Evolutionary conservation across 345 rosid genomes (phyloP), one percentile per base, ranked within the genome.

Genomic region (Salix arbutifolia): DNA sequence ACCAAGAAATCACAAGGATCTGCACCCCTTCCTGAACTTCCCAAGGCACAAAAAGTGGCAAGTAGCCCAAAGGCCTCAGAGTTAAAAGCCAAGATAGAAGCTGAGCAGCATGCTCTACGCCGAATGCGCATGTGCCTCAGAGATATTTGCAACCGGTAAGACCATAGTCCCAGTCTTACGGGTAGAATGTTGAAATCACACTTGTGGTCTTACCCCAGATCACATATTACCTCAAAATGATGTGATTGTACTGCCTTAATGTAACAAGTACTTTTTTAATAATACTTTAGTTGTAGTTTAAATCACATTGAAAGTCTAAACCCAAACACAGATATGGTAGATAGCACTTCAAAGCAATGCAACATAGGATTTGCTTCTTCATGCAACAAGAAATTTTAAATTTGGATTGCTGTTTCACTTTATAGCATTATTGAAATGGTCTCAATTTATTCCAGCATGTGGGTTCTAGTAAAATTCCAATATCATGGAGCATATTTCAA

Each of bases 61-160:
- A 85, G 89, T 82, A 97, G 98, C 72, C 99, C 97, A 19, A 96
- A 93, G 88, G 89, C 90, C 23, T 93, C 98, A 62, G 98, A 96
- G 83, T 73, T 96, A 77, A 94, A 90, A 82, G 97, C 99, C 72
- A 90, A 92, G 90, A 90, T 91, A 73, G 99, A 94, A 87, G 94
- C 97, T 37, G 98, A 96, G 90, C 99, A 96, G 84, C 99, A 96
- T 86, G 95, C 98, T 61, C 97, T 96, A 81, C 94, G 98, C 66
- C 88, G 99, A 68, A 84, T 94, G 77, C 91, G 99, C 75, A 96
- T 94, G 97, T 96, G 99, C 87, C 97, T 96, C 73, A 88, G 98
- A 87, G 99, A 96, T 84, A 77, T 96, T 91, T 96, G 99, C 88
- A 96, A 96, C 72, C 85, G 98, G 98, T 94, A 88, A 88, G 38